Conservation (phyloP, 2,329 filamentous ascomycete genomes). For the Epichloe elymi region DNA sequence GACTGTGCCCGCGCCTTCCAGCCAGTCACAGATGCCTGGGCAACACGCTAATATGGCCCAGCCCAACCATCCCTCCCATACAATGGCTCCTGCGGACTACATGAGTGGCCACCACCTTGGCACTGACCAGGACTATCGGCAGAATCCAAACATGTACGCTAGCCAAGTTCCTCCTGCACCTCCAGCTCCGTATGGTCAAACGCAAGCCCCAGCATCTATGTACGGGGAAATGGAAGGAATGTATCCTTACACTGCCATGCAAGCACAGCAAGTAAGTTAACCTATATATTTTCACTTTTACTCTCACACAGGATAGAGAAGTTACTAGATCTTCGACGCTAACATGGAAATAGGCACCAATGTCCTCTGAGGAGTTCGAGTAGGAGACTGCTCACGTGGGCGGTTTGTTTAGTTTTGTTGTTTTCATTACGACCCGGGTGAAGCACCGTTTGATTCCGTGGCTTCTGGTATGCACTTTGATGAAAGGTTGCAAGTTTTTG, state of each 20-base stretch:
- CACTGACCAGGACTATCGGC: conserved; percentile 66
- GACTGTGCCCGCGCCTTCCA: conserved; percentile 33
- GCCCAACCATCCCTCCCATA: conserved; percentile 42
- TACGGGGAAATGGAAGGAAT: conserved; percentile 73
- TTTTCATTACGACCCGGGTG: neutral
- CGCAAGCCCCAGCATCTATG: conserved; percentile 54
- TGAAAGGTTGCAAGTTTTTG: neutral
- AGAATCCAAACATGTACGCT: conserved; percentile 68
- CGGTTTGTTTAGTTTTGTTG: neutral
- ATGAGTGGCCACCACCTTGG: conserved; percentile 50
- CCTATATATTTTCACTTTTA: neutral
- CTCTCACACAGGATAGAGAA: neutral
- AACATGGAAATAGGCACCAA: conserved; percentile 22
- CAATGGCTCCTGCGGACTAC: conserved; percentile 49
- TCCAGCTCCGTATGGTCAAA: conserved; percentile 60
- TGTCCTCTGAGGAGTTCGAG: conserved; percentile 34
- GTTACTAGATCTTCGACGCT: neutral
- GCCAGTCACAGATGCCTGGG: conserved; percentile 38
- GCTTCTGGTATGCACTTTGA: neutral
- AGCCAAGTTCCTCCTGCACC: conserved; percentile 65
- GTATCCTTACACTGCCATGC: conserved; percentile 72
- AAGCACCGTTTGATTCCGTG: neutral
- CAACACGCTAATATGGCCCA: conserved; percentile 36
- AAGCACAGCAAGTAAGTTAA: conserved; percentile 64
- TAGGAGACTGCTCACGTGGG: conserved; percentile 10